These are phyloP conservation scores for Ogataea saltuana DNA, from an alignment of 805 yeast genomes.

Conservation along the genomic window DNA sequence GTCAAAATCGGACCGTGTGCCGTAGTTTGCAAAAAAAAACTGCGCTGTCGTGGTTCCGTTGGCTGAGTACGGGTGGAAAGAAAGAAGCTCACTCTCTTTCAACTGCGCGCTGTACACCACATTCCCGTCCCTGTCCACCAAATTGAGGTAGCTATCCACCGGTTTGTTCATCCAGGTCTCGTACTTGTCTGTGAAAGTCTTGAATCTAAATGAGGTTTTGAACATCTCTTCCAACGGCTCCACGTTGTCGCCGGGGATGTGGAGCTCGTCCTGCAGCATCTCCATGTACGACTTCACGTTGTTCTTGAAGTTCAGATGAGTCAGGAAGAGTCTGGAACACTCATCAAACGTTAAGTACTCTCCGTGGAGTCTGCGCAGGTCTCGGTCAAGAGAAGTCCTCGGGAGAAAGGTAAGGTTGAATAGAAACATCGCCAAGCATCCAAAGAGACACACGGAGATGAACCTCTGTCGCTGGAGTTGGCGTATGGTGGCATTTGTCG, in stretches of 20 bases:
- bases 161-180: constrained; percentile 59
- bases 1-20: constrained; percentile 54
- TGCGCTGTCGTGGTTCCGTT: constrained; percentile 58
- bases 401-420: constrained; percentile 78
- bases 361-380: constrained; percentile 73
- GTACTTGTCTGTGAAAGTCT: constrained; percentile 52
- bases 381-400: constrained; percentile 79
- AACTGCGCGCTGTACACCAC: constrained; percentile 49
- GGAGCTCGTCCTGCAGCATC: constrained; percentile 21
- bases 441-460: constrained; percentile 47
- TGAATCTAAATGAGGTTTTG: constrained; percentile 30
- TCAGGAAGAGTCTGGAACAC: constrained; percentile 56
- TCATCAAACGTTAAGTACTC: constrained; percentile 66
- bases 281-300: constrained; percentile 23
- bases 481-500: constrained; percentile 30
- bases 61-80: constrained; percentile 65
- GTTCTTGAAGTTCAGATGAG: constrained; percentile 29
- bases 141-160: constrained; percentile 43
- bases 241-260: constrained; percentile 29
- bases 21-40: constrained; percentile 64
- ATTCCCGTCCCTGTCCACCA: constrained; percentile 37
- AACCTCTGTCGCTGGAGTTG: constrained; percentile 40
- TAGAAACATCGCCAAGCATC: constrained; percentile 50
- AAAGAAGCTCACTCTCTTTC: constrained; percentile 44
- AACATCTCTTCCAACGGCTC: constrained; percentile 20